Conservation (phyloP, 1,139 yeast species). For the Lodderomyces oxycetoniae region DNA sequence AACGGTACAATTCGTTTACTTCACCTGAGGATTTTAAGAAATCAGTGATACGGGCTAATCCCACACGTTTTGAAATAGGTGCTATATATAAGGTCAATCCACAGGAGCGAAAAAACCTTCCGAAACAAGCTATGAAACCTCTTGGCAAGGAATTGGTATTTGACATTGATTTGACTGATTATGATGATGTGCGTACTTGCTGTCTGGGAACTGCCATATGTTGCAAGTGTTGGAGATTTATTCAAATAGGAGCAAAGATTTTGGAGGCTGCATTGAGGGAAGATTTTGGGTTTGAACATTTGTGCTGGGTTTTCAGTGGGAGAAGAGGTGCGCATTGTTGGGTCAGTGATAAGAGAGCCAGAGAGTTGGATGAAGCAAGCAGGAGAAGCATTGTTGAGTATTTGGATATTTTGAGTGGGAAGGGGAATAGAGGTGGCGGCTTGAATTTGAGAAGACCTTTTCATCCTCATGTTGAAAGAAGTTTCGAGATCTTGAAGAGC, state of each 20-base stretch:
- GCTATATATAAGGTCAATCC: slow-evolving; percentile 89
- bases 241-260: slow-evolving; percentile 78
- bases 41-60: slow-evolving; percentile 68
- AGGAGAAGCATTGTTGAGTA: slow-evolving; percentile 81
- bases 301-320: slow-evolving; percentile 96
- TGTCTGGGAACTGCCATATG: slow-evolving; percentile 86
- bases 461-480: slow-evolving; percentile 82
- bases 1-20: slow-evolving; percentile 78
- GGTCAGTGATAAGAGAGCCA: slow-evolving; percentile 85
- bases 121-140: slow-evolving; percentile 78
- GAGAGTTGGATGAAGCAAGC: slow-evolving; percentile 64
- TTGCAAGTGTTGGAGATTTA: slow-evolving; percentile 88
- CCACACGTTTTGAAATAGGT: slow-evolving; percentile 93
- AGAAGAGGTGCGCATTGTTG: slow-evolving; percentile 99
- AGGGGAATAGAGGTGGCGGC: slow-evolving; percentile 25
- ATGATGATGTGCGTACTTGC: slow-evolving; percentile 90
- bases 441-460: slow-evolving; percentile 68
- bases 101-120: slow-evolving; percentile 70
- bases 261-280: slow-evolving; percentile 68
- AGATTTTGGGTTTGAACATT: slow-evolving; percentile 84
- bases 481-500: slow-evolving; percentile 61
- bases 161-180: slow-evolving; percentile 97
- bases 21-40: slow-evolving; percentile 68
- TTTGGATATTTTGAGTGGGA: slow-evolving; percentile 66
- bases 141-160: slow-evolving; percentile 82